Conservation (phyloP, 768 basidiomycete genomes). For the Phylloporus scabripes region DNA sequence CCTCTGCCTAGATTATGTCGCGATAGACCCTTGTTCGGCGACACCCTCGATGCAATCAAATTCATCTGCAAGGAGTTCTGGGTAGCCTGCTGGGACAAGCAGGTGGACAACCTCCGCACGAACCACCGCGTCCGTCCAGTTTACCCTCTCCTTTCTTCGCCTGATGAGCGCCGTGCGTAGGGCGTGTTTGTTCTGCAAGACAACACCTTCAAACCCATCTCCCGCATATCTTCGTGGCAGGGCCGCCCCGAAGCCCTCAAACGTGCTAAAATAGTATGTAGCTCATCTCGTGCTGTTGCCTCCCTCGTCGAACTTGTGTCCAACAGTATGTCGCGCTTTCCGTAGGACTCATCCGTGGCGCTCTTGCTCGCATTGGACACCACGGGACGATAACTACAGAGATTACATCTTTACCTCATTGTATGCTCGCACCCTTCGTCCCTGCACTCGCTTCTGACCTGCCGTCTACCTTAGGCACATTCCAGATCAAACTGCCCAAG, state of each 20-base stretch:
- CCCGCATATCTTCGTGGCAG: constrained; percentile 75
- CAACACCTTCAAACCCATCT: constrained; percentile 80
- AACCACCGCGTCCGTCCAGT: constrained; percentile 72
- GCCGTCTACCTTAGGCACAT: constrained; percentile 51
- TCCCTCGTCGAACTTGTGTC: background rate
- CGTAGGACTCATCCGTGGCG: constrained; percentile 79
- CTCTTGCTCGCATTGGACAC: constrained; percentile 72
- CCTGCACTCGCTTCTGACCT: background rate
- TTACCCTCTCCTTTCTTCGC: background rate
- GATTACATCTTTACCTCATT: constrained; percentile 78
- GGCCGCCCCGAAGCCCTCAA: constrained; percentile 68
- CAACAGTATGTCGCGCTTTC: constrained; percentile 75
- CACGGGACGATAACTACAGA: constrained; percentile 74
- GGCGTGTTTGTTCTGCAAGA: constrained; percentile 94
- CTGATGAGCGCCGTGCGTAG: constrained; percentile 34
- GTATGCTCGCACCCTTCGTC: constrained; percentile 44
- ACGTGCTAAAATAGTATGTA: constrained; percentile 64
- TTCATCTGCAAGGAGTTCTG: constrained; percentile 98
- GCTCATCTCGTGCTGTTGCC: background rate
- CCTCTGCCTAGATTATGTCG: constrained; percentile 56
- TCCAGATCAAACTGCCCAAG: constrained; percentile 78
- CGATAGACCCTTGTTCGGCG: constrained; percentile 66
- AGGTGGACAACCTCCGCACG: constrained; percentile 91
- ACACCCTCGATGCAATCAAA: constrained; percentile 88
- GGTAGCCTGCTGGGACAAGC: constrained; percentile 88